phyloP scores from a whole-genome alignment of 1,139 yeast species.

The Pichia norvegensis region DNA sequence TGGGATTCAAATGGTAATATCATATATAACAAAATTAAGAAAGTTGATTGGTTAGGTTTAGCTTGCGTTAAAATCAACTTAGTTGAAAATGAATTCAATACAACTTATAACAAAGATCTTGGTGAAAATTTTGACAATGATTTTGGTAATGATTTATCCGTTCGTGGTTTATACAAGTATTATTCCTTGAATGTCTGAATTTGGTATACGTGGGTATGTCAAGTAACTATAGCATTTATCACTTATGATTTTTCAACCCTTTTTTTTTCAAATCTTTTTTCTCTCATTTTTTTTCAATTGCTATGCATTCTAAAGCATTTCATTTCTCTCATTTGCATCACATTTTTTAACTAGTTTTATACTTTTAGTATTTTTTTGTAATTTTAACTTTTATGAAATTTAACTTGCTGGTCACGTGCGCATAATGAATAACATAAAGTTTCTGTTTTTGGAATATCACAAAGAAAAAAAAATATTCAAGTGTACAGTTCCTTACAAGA shows the following conservation, averaged over 20 bases:
- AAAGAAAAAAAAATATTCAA: too few relatives aligned
- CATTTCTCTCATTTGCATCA: not conserved
- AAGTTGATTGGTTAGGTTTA: conserved; percentile 54
- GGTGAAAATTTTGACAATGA: conserved; percentile 39
- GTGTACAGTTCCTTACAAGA: too few relatives aligned
- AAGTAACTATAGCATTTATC: not conserved
- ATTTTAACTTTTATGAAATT: too few relatives aligned
- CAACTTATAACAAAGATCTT: conserved; percentile 33
- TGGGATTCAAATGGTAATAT: conserved; percentile 64
- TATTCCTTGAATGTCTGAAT: conserved; percentile 31
- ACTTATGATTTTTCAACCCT: not conserved
- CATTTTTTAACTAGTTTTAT: not conserved
- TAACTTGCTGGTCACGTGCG: too few relatives aligned
- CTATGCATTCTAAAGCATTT: not conserved
- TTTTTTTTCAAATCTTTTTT: not conserved
- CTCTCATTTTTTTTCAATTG: not conserved
- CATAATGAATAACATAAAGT: too few relatives aligned
- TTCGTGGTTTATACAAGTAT: conserved; percentile 67
- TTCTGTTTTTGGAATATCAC: not conserved
- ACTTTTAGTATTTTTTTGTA: not conserved
- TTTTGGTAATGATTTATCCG: conserved; percentile 59
- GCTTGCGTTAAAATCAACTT: conserved; percentile 59
- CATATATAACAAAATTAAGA: conserved; percentile 45
- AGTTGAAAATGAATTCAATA: conserved; percentile 38
- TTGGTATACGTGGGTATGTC: not conserved